These are phyloP conservation scores for Epichloe baconii DNA, from an alignment of 2,329 filamentous ascomycete genomes.

Conservation along the genomic window DNA sequence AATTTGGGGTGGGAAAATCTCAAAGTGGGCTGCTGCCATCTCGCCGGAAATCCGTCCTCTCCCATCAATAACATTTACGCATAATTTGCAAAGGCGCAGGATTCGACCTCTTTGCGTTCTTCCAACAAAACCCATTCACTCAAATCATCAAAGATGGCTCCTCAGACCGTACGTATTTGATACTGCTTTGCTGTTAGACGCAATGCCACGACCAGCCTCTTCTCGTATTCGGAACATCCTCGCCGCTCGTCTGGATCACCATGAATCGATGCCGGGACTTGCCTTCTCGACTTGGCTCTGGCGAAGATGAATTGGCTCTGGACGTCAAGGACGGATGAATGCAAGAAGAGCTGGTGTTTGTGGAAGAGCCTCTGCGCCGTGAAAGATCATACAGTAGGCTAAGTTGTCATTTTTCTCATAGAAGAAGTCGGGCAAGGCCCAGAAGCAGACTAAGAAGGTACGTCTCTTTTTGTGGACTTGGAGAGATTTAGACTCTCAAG, in stretches of 20 bases:
- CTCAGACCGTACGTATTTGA: slow-evolving; percentile 72
- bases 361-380: not conserved
- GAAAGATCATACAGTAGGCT: slow-evolving; percentile 76
- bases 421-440: slow-evolving; percentile 56
- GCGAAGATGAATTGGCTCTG: not conserved
- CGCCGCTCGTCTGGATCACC: not conserved
- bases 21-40: not conserved
- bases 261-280: not conserved
- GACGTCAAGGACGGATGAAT: not conserved
- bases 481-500: too few relatives aligned
- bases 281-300: not conserved
- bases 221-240: not conserved
- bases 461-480: not conserved
- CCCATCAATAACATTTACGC: slow-evolving; percentile 6
- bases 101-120: slow-evolving; percentile 58
- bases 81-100: slow-evolving; percentile 50
- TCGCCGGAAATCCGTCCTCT: not conserved
- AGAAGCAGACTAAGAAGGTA: slow-evolving; percentile 84
- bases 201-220: not conserved
- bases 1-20: not conserved
- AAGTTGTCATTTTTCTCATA: slow-evolving; percentile 44
- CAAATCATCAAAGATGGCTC: slow-evolving; percentile 57
- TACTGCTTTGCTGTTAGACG: slow-evolving; percentile 86
- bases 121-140: slow-evolving; percentile 13
- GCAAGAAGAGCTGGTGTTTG: not conserved